A percentile compares a stretch with the other conserved stretches of the same genome.
Evolutionary conservation across 176 grass and related monocot species (phyloP).

Genomic region (Triticum aestivum): IWGSC_CS_RefSeq_v2.1 NC_057808.1:419866005-419866504

Average conservation of each 20-base stretch:
- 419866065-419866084: neutral
- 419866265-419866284: neutral
- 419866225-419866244: neutral
- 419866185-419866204: too few relatives aligned
- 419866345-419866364: too few relatives aligned
- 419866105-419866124: neutral
- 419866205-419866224: neutral
- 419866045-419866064: neutral
- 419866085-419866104: neutral
- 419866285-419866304: neutral
- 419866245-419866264: neutral
- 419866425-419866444: too few relatives aligned
- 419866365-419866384: neutral
- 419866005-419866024: neutral
- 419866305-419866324: neutral
- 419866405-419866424: neutral
- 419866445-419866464: neutral
- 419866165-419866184: too few relatives aligned
- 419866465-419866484: neutral
- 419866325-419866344: neutral
- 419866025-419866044: neutral
- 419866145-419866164: neutral
- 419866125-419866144: neutral
- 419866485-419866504: neutral
- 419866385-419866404: neutral